Conservation (phyloP, 2,329 filamentous ascomycete species). For the Ceratocystis harringtonii region DNA sequence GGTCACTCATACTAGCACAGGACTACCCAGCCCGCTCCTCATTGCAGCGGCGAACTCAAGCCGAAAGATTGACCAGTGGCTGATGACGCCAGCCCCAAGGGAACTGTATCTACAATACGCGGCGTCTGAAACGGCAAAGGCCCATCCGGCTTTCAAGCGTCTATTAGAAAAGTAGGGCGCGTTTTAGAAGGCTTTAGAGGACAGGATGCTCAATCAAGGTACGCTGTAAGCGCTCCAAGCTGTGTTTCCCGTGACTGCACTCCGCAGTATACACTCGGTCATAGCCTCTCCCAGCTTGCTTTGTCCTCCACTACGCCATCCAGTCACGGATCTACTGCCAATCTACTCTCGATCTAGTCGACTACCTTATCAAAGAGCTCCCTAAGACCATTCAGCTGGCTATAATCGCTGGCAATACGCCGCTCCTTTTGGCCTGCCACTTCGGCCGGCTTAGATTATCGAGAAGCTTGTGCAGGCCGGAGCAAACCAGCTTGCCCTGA, state of each 20-base stretch:
- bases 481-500: constrained; percentile 52
- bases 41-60: constrained; percentile 41
- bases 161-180: constrained; percentile 45
- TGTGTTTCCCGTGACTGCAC: background rate
- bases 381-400: constrained; percentile 50
- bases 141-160: constrained; percentile 47
- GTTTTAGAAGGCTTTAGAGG: constrained; percentile 46
- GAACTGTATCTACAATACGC: constrained; percentile 54
- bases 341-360: constrained; percentile 39
- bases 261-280: background rate
- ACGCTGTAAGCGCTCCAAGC: constrained; percentile 23
- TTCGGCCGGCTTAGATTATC: constrained; percentile 38
- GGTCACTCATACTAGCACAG: constrained; percentile 51
- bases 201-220: constrained; percentile 48
- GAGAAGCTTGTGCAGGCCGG: constrained; percentile 50
- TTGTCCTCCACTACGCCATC: constrained; percentile 53
- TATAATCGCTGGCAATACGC: constrained; percentile 44
- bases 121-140: constrained; percentile 39
- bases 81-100: constrained; percentile 54
- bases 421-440: constrained; percentile 51
- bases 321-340: constrained; percentile 27
- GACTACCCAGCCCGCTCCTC: constrained; percentile 49
- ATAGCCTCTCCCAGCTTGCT: constrained; percentile 33
- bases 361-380: constrained; percentile 48
- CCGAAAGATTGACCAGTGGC: constrained; percentile 61